Percentiles rank a stretch among this genome's conserved stretches.
Conservation (phyloP, 148 eudicot species). For the Rhododendron mucronatum region DNA sequence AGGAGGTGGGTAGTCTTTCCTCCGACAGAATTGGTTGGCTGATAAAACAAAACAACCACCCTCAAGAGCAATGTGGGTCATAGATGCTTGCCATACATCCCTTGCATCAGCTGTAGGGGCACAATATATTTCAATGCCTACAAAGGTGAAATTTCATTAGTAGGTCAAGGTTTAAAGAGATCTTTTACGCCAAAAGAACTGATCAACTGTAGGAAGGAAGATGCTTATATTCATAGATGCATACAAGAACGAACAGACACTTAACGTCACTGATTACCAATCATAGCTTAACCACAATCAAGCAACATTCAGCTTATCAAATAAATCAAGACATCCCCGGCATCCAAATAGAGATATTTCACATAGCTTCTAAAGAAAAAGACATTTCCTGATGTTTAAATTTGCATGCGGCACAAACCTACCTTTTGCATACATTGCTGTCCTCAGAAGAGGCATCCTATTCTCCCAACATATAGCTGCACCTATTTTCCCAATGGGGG, state of each 20-base stretch:
- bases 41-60: conserved; percentile 95
- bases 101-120: conserved; percentile 98
- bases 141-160: not conserved
- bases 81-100: conserved; percentile 88
- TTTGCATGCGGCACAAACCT: conserved; percentile 2
- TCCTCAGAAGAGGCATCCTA: conserved; percentile 90
- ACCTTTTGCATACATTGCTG: conserved; percentile 98
- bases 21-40: conserved; percentile 79
- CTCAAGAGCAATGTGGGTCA: conserved; percentile 95
- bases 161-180: not conserved
- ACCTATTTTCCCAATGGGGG: conserved; percentile 83
- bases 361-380: not conserved
- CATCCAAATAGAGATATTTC: not conserved
- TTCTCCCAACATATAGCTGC: conserved; percentile 97
- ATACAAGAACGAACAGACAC: not conserved
- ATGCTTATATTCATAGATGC: not conserved
- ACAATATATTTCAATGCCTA: conserved; percentile 93
- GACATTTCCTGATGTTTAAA: not conserved
- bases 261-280: not conserved
- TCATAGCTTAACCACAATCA: not conserved
- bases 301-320: not conserved
- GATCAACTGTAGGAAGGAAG: not conserved
- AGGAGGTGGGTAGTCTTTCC: conserved; percentile 91
- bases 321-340: not conserved
- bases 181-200: not conserved